Evolutionary conservation across 306 rosid species (phyloP), one percentile per base, ranked within the genome.

Genomic region (Fagus sylvatica): DNA sequence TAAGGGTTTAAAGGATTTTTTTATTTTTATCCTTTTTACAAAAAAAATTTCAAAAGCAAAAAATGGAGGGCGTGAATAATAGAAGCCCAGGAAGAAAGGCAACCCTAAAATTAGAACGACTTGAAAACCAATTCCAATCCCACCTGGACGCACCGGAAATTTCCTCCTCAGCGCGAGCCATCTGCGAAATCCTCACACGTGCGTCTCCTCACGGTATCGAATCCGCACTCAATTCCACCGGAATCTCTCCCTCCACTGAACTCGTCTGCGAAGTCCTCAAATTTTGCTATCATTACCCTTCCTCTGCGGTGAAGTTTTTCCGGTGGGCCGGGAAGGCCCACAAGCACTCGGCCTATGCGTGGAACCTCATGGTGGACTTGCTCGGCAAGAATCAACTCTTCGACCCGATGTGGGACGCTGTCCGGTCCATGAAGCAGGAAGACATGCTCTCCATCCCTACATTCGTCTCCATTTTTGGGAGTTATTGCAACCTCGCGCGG

Each of bases 391-490:
- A 92, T 65, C 84, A 83, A 59, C 80, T 88, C 8, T 90, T 92
- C n/a, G 93, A 92, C 5, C 81, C 85, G 40, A 88, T 90, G 97
- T 90, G 97, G 95, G 94, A 87, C 73, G 93, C 93, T 3, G 69
- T 92, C 40, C 71, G 93, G 33, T 82, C 95, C 6, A 92, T 90
- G 97, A 90, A 88, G 34, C 83, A 88, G 39, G 90, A 92, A 19
- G 28, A 57, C 1, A 49, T 73, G 6, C 86, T 92, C 28, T 84
- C 95, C 0, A 22, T 84, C 65, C 49, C 84, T 28, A 84, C 93
- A 0, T 92, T 92, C 65, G 90, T 81, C 16, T 85, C 93, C 1
- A 81, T 79, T 53, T 92, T 90, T 61, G 87, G 79, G 70, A 92
- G 89, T 30, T 92, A 92, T 74, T 90, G 90, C 82, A 68, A 82